Percentiles rank a stretch among this genome's conserved stretches.
Conservation (phyloP, 345 rosid genomes). For the Pelargonium nanum region DNA sequence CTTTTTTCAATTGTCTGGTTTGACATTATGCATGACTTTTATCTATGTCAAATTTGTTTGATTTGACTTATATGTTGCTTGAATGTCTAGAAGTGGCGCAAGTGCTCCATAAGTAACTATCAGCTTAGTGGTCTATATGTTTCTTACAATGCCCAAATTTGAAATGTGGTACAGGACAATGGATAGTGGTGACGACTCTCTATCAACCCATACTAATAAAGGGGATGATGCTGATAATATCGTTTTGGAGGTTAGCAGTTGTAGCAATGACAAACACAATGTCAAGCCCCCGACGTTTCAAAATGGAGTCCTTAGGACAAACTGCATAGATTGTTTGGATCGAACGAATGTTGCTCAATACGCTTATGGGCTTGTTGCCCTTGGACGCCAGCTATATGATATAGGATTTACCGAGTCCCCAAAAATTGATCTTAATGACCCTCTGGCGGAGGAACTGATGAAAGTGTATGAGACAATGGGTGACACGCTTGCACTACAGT, state of each 20-base stretch:
- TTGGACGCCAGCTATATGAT: conserved; percentile 69
- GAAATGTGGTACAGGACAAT: conserved; percentile 34
- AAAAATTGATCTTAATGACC: conserved; percentile 51
- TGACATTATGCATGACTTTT: too few species aligned
- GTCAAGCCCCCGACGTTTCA: conserved; percentile 43
- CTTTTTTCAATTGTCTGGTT: too few species aligned
- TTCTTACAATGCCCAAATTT: conserved; percentile 8
- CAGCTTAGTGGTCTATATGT: not conserved
- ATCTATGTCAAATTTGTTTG: too few species aligned
- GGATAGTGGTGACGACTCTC: conserved; percentile 18
- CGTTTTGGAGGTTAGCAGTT: conserved; percentile 13
- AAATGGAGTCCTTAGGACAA: conserved; percentile 82
- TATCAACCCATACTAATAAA: conserved; percentile 14
- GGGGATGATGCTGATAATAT: conserved; percentile 18
- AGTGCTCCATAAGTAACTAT: not conserved
- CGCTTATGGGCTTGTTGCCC: conserved; percentile 74
- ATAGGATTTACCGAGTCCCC: conserved; percentile 41
- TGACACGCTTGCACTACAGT: conserved; percentile 87
- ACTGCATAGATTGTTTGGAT: conserved; percentile 94
- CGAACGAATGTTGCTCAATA: conserved; percentile 98
- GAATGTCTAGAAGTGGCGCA: not conserved
- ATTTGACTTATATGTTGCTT: not conserved
- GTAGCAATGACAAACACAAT: conserved; percentile 16
- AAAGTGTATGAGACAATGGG: conserved; percentile 83
- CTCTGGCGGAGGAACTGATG: conserved; percentile 75